These are phyloP conservation scores for Leccinum pellstonianum DNA, from an alignment of 768 basidiomycete genomes.

Conservation along the genomic window DNA sequence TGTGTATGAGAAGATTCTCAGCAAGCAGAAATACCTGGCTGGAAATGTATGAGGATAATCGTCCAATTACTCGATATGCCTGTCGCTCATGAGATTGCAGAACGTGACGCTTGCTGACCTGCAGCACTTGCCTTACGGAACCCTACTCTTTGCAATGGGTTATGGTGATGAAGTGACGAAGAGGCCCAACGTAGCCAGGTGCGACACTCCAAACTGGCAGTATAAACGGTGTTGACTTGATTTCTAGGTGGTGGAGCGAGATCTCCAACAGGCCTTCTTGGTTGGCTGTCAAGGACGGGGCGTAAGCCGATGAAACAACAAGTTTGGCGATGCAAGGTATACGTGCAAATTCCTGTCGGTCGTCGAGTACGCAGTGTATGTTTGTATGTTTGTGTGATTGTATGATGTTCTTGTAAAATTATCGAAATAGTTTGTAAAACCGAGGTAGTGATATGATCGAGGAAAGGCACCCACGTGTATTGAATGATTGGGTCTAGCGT, in stretches of 20 bases:
- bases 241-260: conserved; percentile 52
- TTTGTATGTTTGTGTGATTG: neutral
- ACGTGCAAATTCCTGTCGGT: neutral
- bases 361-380: neutral
- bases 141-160: conserved; percentile 25
- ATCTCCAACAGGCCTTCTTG: conserved; percentile 29
- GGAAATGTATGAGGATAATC: conserved; percentile 44
- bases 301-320: neutral
- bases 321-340: neutral
- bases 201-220: neutral
- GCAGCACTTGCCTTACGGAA: conserved; percentile 52
- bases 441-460: neutral
- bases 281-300: neutral
- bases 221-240: conserved; percentile 3
- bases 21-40: conserved; percentile 54
- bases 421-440: neutral
- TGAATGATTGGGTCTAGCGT: neutral
- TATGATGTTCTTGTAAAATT: neutral
- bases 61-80: neutral
- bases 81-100: conserved; percentile 22
- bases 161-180: conserved; percentile 29
- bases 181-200: conserved; percentile 48
- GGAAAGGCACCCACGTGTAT: neutral
- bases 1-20: conserved; percentile 52
- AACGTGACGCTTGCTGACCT: conserved; percentile 56